Conservation (phyloP, 495 filamentous ascomycete genomes). For the Aspergillus homomorphus region DNA sequence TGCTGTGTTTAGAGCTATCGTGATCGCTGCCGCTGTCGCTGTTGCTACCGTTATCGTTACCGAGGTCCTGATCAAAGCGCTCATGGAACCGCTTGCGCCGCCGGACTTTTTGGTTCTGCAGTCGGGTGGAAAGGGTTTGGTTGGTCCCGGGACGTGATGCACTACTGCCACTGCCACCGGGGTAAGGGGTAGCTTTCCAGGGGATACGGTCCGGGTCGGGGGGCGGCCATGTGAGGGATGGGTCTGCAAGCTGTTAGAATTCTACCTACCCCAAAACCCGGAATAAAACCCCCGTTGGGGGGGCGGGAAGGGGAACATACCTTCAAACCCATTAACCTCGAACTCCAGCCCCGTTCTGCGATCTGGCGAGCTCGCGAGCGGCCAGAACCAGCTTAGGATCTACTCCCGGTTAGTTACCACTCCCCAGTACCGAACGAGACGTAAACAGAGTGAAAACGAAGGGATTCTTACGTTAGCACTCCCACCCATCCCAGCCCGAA, state of each 20-base stretch:
- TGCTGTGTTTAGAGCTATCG: too few relatives aligned
- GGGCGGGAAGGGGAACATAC: constrained; percentile 31
- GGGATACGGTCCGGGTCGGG: constrained; percentile 82
- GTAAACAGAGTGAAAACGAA: too few relatives aligned
- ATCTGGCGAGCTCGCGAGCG: constrained; percentile 52
- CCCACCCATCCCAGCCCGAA: constrained; percentile 71
- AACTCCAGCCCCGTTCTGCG: constrained; percentile 62
- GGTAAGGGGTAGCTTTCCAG: constrained; percentile 24
- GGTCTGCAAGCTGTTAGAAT: constrained; percentile 34
- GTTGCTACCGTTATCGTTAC: constrained; percentile 31
- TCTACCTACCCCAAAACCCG: background rate
- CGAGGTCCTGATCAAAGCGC: constrained; percentile 40
- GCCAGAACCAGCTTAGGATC: constrained; percentile 63
- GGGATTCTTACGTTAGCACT: too few relatives aligned
- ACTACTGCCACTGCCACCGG: constrained; percentile 17
- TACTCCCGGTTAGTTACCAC: constrained; percentile 11
- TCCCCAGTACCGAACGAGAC: background rate
- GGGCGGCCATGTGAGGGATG: constrained; percentile 73
- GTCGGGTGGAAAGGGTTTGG: background rate
- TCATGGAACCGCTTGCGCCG: constrained; percentile 51
- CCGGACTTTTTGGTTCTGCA: constrained; percentile 23
- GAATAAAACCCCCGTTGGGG: too few relatives aligned
- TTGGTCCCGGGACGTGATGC: background rate
- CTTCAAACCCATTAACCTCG: constrained; percentile 86
- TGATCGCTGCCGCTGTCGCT: constrained; percentile 30